These are phyloP conservation scores for Mycena maculata DNA, from an alignment of 768 basidiomycete genomes.

Conservation along the genomic window DNA sequence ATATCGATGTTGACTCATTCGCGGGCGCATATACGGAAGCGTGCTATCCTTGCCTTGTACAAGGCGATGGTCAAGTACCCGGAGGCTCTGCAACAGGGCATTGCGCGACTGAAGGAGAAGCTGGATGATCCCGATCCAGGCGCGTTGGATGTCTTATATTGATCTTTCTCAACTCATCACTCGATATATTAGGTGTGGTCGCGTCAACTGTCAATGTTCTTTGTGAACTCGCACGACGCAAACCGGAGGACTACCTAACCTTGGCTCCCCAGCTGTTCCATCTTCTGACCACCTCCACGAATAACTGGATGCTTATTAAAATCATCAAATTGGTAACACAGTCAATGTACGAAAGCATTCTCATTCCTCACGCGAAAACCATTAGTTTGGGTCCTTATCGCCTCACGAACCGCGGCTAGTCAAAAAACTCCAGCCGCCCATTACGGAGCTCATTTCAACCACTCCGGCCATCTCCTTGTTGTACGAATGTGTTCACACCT, in stretches of 20 bases:
- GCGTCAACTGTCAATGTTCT: constrained; percentile 94
- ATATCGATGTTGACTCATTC: constrained; percentile 92
- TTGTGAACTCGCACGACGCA: constrained; percentile 88
- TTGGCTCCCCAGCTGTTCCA: constrained; percentile 95
- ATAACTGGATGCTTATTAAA: constrained; percentile 99
- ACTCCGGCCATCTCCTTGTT: constrained; percentile 95
- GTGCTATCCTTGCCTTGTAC: constrained; percentile 87
- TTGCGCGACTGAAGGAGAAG: constrained; percentile 80
- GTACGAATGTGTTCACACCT: constrained; percentile 98
- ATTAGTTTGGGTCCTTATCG: constrained; percentile 91
- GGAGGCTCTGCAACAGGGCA: constrained; percentile 73
- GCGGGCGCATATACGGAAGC: constrained; percentile 87
- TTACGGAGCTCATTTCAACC: constrained; percentile 94
- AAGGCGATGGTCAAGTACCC: constrained; percentile 87
- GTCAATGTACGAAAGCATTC: neutral
- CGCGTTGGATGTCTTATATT: constrained; percentile 42
- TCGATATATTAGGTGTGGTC: constrained; percentile 75
- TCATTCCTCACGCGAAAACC: constrained; percentile 18
- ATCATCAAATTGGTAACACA: constrained; percentile 89
- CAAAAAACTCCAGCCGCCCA: constrained; percentile 92
- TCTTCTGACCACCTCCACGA: constrained; percentile 90
- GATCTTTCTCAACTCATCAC: neutral
- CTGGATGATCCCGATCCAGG: constrained; percentile 83
- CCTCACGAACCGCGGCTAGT: constrained; percentile 94
- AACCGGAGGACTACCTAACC: constrained; percentile 83